Percentiles rank a stretch among this genome's conserved stretches.
Conservation (phyloP, 2,329 filamentous ascomycete genomes). For the Penicillium sp. region DNA sequence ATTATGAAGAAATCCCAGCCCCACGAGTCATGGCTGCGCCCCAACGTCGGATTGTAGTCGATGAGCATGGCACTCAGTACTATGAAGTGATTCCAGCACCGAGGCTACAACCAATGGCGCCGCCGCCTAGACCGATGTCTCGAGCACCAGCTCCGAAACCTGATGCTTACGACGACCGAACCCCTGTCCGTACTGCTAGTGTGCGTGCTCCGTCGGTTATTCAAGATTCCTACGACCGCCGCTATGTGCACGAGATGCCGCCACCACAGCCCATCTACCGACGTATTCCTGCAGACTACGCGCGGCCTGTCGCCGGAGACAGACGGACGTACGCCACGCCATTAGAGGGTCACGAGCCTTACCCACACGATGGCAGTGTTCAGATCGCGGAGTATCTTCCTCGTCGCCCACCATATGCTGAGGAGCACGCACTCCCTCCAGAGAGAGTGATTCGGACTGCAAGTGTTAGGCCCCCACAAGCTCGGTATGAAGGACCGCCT, state of each 20-base stretch:
- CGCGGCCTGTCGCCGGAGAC: conserved; percentile 31
- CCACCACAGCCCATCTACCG: conserved; percentile 43
- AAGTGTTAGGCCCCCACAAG: conserved; percentile 56
- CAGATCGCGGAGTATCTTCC: conserved; percentile 43
- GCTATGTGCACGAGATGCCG: conserved; percentile 47
- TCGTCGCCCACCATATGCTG: conserved; percentile 49
- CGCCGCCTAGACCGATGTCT: conserved; percentile 33
- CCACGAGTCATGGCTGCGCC: conserved; percentile 52
- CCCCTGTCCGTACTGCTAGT: conserved; percentile 31
- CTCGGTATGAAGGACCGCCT: conserved; percentile 45
- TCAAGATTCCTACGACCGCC: conserved; percentile 42
- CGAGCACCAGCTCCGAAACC: conserved; percentile 30
- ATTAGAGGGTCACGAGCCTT: conserved; percentile 34
- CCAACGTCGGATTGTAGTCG: conserved; percentile 69
- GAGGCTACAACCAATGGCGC: conserved; percentile 34
- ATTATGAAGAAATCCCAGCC: conserved; percentile 45
- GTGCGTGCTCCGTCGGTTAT: conserved; percentile 44
- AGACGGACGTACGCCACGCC: conserved; percentile 34
- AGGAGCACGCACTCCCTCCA: conserved; percentile 62
- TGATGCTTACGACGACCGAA: conserved; percentile 37
- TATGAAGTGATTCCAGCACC: conserved; percentile 51
- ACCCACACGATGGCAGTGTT: conserved; percentile 41
- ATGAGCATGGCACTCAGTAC: conserved; percentile 80
- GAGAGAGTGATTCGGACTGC: conserved; percentile 57
- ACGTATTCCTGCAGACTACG: conserved; percentile 38